These are phyloP conservation scores for Penicillium frequentans DNA, from an alignment of 2,329 filamentous ascomycete species.

Conservation along the genomic window DNA sequence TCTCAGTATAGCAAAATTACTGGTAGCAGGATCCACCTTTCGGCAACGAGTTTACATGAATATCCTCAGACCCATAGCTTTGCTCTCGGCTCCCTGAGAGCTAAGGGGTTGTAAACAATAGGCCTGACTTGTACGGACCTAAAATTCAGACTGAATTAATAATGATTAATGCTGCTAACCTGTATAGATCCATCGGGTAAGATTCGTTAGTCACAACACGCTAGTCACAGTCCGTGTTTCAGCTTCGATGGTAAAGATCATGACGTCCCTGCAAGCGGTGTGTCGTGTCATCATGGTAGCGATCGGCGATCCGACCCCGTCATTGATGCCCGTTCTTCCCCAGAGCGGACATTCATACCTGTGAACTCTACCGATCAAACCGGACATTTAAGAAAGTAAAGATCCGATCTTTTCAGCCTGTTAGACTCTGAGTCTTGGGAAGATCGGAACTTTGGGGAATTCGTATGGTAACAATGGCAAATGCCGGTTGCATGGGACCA, in stretches of 20 bases:
- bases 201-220: slow-evolving; percentile 1
- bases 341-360: not conserved
- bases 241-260: slow-evolving; percentile 11
- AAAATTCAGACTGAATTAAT: not conserved
- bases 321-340: slow-evolving; percentile 4
- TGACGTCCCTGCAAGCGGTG: slow-evolving; percentile 26
- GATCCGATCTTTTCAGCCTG: not conserved
- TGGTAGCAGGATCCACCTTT: not conserved
- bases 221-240: not conserved
- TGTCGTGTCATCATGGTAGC: slow-evolving; percentile 18
- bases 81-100: not conserved
- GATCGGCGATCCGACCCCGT: slow-evolving; percentile 9
- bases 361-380: not conserved
- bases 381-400: not conserved
- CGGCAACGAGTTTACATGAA: not conserved
- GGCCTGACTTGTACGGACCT: not conserved
- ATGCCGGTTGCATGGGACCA: not conserved
- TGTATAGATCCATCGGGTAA: not conserved
- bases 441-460: not conserved
- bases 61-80: not conserved
- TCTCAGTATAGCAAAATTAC: slow-evolving; percentile 1
- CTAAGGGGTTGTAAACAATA: not conserved
- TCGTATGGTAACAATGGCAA: not conserved
- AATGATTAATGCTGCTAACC: not conserved
- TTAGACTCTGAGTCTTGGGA: not conserved